Percentiles rank a stretch among this genome's conserved stretches.
phyloP scores from a whole-genome alignment of 2,329 filamentous ascomycete genomes.

The Neodidymelliopsis sp. region DNA sequence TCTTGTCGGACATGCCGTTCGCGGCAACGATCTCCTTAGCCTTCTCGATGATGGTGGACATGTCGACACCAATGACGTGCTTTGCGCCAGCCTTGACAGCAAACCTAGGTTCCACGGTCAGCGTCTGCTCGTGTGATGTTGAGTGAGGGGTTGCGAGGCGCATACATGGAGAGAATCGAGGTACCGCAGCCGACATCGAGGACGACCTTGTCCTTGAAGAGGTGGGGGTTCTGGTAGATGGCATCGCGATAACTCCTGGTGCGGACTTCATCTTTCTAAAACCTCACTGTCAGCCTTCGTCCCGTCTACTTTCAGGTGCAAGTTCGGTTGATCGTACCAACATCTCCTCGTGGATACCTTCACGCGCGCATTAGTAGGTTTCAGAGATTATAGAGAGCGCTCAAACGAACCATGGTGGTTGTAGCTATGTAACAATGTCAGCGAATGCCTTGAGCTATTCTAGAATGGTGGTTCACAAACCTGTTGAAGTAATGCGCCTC shows the following conservation, averaged over 20 bases:
- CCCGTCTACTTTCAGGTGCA: neutral
- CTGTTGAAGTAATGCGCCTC: conserved; percentile 99
- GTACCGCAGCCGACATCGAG: conserved; percentile 98
- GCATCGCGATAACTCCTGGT: conserved; percentile 96
- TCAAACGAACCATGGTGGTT: conserved; percentile 87
- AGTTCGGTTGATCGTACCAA: conserved; percentile 68
- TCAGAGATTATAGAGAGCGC: conserved; percentile 40
- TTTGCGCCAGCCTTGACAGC: conserved; percentile 95
- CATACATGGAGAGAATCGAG: conserved; percentile 96
- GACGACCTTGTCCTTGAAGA: conserved; percentile 91
- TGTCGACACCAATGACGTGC: conserved; percentile 98
- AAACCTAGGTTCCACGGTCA: conserved; percentile 70
- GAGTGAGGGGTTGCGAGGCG: conserved; percentile 27
- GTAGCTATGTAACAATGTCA: conserved; percentile 70
- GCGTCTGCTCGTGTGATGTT: conserved; percentile 23
- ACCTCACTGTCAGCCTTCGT: conserved; percentile 19
- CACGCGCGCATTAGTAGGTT: conserved; percentile 51
- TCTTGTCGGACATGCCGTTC: conserved; percentile 94
- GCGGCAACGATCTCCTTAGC: conserved; percentile 90
- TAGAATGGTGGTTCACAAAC: conserved; percentile 58
- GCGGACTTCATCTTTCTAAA: conserved; percentile 97
- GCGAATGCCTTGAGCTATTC: conserved; percentile 30
- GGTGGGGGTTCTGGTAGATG: conserved; percentile 94
- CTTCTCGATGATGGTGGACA: conserved; percentile 99
- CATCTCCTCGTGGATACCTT: conserved; percentile 98